Conservation (phyloP, 805 yeast genomes). For the Metschnikowia anglica region DNA sequence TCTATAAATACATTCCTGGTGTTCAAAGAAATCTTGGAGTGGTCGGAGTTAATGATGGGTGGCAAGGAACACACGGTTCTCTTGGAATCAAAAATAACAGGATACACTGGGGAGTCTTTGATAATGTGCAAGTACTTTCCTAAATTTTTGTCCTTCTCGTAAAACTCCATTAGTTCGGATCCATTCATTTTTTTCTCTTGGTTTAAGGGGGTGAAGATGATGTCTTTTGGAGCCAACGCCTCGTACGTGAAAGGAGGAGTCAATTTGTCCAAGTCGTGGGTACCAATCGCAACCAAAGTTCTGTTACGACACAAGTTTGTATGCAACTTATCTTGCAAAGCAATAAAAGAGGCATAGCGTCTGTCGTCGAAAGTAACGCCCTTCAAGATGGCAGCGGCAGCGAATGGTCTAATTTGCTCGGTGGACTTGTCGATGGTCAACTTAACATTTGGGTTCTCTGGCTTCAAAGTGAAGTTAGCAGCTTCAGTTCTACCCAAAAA, state of each 20-base stretch:
- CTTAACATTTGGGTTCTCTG: conserved; percentile 57
- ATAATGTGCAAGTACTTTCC: conserved; percentile 88
- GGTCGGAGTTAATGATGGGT: conserved; percentile 93
- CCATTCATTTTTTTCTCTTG: conserved; percentile 73
- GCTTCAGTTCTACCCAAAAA: conserved; percentile 68
- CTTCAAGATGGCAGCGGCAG: conserved; percentile 92
- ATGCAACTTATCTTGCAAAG: conserved; percentile 94
- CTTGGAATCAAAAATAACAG: conserved; percentile 79
- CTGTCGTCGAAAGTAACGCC: conserved; percentile 78
- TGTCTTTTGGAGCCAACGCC: conserved; percentile 74
- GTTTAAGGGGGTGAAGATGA: conserved; percentile 73
- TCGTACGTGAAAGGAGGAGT: conserved; percentile 83
- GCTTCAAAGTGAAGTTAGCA: conserved; percentile 66
- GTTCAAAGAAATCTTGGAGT: conserved; percentile 78
- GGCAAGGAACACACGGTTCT: conserved; percentile 88
- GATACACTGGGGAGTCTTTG: conserved; percentile 83
- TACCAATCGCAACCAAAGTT: conserved; percentile 96
- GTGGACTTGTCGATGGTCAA: conserved; percentile 78
- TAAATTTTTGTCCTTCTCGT: conserved; percentile 85
- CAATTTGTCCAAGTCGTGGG: conserved; percentile 87
- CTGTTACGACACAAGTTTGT: conserved; percentile 95
- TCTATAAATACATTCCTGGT: conserved; percentile 91
- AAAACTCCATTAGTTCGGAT: conserved; percentile 78
- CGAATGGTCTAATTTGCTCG: conserved; percentile 78
- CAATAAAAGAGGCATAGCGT: conserved; percentile 89